phyloP scores from a whole-genome alignment of 108 stramenopile genomes.

The Cyclotella cryptica region DNA sequence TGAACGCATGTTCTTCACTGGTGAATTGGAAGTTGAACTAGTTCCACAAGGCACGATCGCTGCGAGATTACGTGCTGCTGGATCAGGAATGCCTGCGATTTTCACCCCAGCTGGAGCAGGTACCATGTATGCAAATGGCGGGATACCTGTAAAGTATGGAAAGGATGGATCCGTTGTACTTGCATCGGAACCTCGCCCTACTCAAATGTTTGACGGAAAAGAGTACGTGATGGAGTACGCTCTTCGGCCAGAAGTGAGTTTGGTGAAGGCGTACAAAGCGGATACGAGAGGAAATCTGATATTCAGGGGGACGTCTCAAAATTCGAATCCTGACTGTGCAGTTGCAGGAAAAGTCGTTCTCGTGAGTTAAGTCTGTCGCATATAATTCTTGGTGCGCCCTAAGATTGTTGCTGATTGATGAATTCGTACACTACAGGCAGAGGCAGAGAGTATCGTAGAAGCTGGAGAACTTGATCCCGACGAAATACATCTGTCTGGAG shows the following conservation, averaged over 20 bases:
- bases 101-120: constrained; percentile 93
- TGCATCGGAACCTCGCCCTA: constrained; percentile 60
- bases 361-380: constrained; percentile 15
- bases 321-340: constrained; percentile 93
- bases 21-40: constrained; percentile 87
- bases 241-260: constrained; percentile 74
- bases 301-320: constrained; percentile 88
- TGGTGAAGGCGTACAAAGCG: constrained; percentile 90
- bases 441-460: constrained; percentile 91
- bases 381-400: not conserved
- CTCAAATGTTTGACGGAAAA: constrained; percentile 79
- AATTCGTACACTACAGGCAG: constrained; percentile 48
- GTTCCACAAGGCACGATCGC: constrained; percentile 93
- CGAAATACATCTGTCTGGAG: constrained; percentile 90
- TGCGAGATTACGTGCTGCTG: constrained; percentile 84
- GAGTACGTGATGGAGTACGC: constrained; percentile 94
- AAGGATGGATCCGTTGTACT: constrained; percentile 77
- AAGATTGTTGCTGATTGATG: not conserved
- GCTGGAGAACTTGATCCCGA: constrained; percentile 89
- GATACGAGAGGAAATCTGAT: constrained; percentile 95
- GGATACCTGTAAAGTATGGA: constrained; percentile 89
- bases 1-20: constrained; percentile 87
- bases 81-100: constrained; percentile 92
- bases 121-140: constrained; percentile 90
- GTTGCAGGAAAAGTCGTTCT: constrained; percentile 88